phyloP scores from a whole-genome alignment of 1,139 yeast species.

The Sugiyamaella sp. region DNA sequence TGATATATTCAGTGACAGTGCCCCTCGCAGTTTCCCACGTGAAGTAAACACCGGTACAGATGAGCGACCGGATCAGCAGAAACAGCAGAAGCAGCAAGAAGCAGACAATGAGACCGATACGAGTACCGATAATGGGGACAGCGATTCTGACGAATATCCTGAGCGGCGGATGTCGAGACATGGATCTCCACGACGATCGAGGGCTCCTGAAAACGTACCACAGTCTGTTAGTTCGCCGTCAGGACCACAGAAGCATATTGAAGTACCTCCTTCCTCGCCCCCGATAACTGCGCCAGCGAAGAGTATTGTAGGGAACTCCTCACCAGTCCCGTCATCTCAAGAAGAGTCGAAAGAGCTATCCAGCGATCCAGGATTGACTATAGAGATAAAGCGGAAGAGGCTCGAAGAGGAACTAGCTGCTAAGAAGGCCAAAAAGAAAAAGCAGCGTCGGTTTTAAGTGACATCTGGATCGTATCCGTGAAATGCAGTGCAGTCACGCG shows the following conservation, averaged over 20 bases:
- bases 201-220: too few species aligned
- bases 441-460: slow-evolving; percentile 3
- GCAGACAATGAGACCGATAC: not conserved
- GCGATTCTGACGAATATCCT: not conserved
- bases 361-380: not conserved
- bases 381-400: not conserved
- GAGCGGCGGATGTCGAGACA: too few species aligned
- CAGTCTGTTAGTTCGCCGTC: too few species aligned
- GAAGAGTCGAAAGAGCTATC: not conserved
- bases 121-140: not conserved
- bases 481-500: not conserved
- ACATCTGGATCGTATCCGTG: not conserved
- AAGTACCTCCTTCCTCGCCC: too few species aligned
- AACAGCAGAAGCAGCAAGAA: not conserved
- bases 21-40: not conserved
- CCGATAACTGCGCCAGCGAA: not conserved
- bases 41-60: not conserved
- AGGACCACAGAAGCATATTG: too few species aligned
- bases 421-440: slow-evolving; percentile 17
- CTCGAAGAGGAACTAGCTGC: slow-evolving; percentile 13
- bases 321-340: not conserved
- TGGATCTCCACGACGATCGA: too few species aligned
- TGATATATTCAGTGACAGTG: not conserved
- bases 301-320: not conserved
- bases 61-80: too few species aligned